These are phyloP conservation scores for Candida ulmi DNA, from an alignment of 805 yeast genomes.

Conservation along the genomic window DNA sequence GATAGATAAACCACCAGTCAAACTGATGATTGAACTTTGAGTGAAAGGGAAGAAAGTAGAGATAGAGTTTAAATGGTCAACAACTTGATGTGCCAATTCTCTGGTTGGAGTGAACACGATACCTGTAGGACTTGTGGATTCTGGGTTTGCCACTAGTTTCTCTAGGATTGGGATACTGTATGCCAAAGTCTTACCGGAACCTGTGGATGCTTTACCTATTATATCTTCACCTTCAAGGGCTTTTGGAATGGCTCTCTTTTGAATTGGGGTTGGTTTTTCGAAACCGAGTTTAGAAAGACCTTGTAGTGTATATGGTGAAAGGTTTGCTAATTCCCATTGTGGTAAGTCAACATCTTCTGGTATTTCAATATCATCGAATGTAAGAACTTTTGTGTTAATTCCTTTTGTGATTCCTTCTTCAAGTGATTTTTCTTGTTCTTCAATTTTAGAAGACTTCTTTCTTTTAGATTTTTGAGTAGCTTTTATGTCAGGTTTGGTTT, in stretches of 20 bases:
- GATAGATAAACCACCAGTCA: conserved; percentile 94
- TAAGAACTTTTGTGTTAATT: too few species aligned
- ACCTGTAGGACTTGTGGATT: conserved; percentile 52
- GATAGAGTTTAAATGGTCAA: conserved; percentile 61
- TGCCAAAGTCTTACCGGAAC: conserved; percentile 96
- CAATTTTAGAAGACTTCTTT: conserved; percentile 11
- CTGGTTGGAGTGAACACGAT: conserved; percentile 91
- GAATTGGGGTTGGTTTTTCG: conserved; percentile 77
- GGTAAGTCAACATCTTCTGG: conserved; percentile 44
- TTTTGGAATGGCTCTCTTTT: conserved; percentile 65
- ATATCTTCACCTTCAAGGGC: conserved; percentile 74
- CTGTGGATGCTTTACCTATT: conserved; percentile 95
- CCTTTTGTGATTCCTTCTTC: conserved; percentile 17
- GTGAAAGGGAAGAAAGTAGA: conserved; percentile 47
- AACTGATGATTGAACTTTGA: conserved; percentile 56
- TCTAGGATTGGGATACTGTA: conserved; percentile 91
- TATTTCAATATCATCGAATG: conserved; percentile 27
- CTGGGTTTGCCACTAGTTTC: conserved; percentile 34
- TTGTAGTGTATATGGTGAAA: conserved; percentile 52
- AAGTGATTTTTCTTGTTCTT: conserved; percentile 13
- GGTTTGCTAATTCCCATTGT: conserved; percentile 45
- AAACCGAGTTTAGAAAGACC: conserved; percentile 60
- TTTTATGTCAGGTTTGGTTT: too few species aligned
- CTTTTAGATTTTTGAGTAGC: too few species aligned
- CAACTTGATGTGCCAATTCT: conserved; percentile 93